Conservation (phyloP, 106 monocot species). For the Allium fistulosum region DNA sequence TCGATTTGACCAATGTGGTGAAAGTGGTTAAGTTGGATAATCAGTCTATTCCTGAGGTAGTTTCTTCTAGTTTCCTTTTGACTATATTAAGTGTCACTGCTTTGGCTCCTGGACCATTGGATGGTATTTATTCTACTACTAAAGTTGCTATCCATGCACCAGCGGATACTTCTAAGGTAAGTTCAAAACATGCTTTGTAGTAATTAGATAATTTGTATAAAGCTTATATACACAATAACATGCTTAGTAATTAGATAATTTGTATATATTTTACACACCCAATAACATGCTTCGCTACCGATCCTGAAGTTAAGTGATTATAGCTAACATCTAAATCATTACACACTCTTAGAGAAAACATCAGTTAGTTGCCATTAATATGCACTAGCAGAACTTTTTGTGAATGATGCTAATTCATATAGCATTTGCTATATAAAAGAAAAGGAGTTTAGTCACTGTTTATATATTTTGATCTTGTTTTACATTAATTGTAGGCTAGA, state of each 20-base stretch:
- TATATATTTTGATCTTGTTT: neutral
- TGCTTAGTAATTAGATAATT: too few species aligned
- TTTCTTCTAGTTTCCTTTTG: conserved; percentile 3
- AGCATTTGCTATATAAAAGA: neutral
- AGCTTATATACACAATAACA: neutral
- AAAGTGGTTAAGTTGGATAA: too few species aligned
- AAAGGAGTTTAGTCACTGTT: neutral
- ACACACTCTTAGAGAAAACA: neutral
- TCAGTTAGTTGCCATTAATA: neutral
- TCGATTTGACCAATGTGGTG: too few species aligned
- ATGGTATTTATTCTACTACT: conserved; percentile 74
- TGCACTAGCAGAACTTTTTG: neutral
- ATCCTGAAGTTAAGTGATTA: neutral
- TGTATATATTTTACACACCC: neutral
- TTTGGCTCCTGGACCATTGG: conserved; percentile 89
- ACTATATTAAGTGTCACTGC: conserved; percentile 63
- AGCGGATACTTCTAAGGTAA: conserved; percentile 71
- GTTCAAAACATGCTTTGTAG: neutral
- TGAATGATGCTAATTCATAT: neutral
- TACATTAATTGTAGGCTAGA: conserved; percentile 42
- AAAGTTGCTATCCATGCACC: conserved; percentile 80
- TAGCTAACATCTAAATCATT: neutral
- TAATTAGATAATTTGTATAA: too few species aligned
- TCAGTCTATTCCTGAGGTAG: neutral
- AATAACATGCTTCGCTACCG: neutral